These are phyloP conservation scores for Colletotrichum simmondsii DNA, from an alignment of 2,329 filamentous ascomycete genomes.

Conservation along the genomic window DNA sequence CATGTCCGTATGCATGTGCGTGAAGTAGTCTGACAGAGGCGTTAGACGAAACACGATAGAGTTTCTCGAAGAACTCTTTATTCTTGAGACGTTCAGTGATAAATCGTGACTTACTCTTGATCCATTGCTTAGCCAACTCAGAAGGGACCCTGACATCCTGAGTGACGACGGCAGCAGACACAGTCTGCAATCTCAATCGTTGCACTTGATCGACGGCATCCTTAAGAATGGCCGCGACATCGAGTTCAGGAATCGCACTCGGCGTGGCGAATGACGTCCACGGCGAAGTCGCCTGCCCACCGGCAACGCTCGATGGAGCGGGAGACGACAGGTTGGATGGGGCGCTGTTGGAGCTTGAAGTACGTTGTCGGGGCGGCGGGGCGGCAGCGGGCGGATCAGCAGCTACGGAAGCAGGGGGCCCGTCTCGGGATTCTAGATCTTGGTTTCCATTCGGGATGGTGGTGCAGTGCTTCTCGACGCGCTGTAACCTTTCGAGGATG, in stretches of 20 bases:
- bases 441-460: not conserved
- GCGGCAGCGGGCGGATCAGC: not conserved
- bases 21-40: slow-evolving; percentile 39
- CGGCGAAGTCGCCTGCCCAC: not conserved
- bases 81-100: not conserved
- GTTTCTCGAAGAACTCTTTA: too few relatives aligned
- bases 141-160: slow-evolving; percentile 39
- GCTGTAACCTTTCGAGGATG: slow-evolving; percentile 44
- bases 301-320: not conserved
- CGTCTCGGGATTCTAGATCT: not conserved
- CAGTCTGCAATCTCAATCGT: slow-evolving; percentile 37
- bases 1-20: slow-evolving; percentile 42
- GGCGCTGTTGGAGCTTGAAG: slow-evolving; percentile 8
- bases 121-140: slow-evolving; percentile 42
- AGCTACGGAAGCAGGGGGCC: slow-evolving; percentile 4
- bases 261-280: slow-evolving; percentile 15
- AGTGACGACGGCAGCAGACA: slow-evolving; percentile 38
- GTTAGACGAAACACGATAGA: not conserved
- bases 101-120: slow-evolving; percentile 37
- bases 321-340: slow-evolving; percentile 35
- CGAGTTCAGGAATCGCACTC: not conserved
- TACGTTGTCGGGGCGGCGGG: slow-evolving; percentile 10
- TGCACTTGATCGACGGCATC: slow-evolving; percentile 43
- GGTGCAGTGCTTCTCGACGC: slow-evolving; percentile 40
- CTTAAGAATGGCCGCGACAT: slow-evolving; percentile 40